phyloP scores from a whole-genome alignment of 495 filamentous ascomycete species.

The Penicillium mononematosum region DNA sequence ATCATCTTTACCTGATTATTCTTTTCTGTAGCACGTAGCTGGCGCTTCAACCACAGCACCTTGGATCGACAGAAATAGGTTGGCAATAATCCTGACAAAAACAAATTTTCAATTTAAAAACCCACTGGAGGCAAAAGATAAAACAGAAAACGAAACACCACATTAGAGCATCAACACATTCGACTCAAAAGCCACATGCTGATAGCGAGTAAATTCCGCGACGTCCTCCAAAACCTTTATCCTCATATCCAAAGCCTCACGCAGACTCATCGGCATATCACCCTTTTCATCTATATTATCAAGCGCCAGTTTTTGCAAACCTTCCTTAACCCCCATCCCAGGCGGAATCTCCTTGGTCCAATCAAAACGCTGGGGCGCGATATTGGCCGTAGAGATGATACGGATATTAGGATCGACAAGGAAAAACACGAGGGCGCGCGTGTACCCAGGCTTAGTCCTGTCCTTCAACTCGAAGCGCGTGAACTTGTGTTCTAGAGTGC shows the following conservation, averaged over 20 bases:
- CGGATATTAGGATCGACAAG: conserved; percentile 56
- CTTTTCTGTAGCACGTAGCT: conserved; percentile 1
- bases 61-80: neutral
- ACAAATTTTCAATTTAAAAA: conserved; percentile 4
- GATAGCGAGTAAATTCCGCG: conserved; percentile 31
- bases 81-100: neutral
- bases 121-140: conserved; percentile 8
- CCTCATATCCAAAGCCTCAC: conserved; percentile 34
- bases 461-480: conserved; percentile 47
- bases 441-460: conserved; percentile 46
- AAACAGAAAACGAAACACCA: neutral
- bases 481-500: conserved; percentile 49
- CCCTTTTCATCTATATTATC: conserved; percentile 34
- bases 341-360: conserved; percentile 32
- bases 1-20: conserved; percentile 5
- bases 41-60: neutral
- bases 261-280: conserved; percentile 34
- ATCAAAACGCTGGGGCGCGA: conserved; percentile 52
- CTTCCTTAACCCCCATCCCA: conserved; percentile 8
- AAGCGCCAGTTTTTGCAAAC: conserved; percentile 27
- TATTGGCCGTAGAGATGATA: conserved; percentile 54
- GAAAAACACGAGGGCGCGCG: conserved; percentile 49
- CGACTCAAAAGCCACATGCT: conserved; percentile 38
- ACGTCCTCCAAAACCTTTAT: conserved; percentile 30
- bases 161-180: conserved; percentile 25